Conservation (phyloP, 1,284 basidiomycete genomes). For the Tylopilus sp. region DNA sequence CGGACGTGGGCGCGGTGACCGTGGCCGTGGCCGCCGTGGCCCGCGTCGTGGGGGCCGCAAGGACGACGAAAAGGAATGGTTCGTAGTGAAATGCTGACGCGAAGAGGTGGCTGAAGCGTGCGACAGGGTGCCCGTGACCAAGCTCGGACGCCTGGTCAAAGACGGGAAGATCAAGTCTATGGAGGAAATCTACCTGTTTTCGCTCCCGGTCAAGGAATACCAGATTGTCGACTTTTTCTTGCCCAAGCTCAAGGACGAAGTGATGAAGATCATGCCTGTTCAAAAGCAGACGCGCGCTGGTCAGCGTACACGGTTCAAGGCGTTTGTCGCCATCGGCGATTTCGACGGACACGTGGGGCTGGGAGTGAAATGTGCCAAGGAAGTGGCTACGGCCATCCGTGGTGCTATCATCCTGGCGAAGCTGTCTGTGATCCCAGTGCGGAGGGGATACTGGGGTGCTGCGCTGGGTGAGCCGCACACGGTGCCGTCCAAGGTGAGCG, state of each 20-base stretch:
- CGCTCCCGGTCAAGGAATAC: constrained; percentile 97
- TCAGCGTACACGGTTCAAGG: constrained; percentile 99
- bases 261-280: constrained; percentile 99
- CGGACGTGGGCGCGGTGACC: constrained; percentile 83
- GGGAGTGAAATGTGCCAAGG: constrained; percentile 99
- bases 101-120: constrained; percentile 4
- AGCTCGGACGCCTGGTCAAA: constrained; percentile 98
- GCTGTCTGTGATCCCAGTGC: constrained; percentile 91
- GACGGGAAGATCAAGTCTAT: constrained; percentile 99
- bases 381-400: constrained; percentile 98
- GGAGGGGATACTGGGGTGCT: constrained; percentile 99
- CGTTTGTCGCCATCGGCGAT: constrained; percentile 99
- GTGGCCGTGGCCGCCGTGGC: constrained; percentile 82
- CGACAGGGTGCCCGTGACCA: constrained; percentile 92
- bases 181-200: constrained; percentile 99
- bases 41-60: constrained; percentile 94
- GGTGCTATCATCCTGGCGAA: constrained; percentile 98
- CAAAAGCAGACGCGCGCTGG: constrained; percentile 99
- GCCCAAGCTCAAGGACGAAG: constrained; percentile 97
- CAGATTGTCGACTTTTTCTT: constrained; percentile 98
- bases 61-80: constrained; percentile 99
- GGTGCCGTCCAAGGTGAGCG: constrained; percentile 96
- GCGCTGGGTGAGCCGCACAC: constrained; percentile 98
- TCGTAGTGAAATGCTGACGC: constrained; percentile 33
- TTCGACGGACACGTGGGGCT: constrained; percentile 98